Base-by-base conservation (phyloP, 192 early-diverging fungal genomes). In the Podila epicladia region DNA sequence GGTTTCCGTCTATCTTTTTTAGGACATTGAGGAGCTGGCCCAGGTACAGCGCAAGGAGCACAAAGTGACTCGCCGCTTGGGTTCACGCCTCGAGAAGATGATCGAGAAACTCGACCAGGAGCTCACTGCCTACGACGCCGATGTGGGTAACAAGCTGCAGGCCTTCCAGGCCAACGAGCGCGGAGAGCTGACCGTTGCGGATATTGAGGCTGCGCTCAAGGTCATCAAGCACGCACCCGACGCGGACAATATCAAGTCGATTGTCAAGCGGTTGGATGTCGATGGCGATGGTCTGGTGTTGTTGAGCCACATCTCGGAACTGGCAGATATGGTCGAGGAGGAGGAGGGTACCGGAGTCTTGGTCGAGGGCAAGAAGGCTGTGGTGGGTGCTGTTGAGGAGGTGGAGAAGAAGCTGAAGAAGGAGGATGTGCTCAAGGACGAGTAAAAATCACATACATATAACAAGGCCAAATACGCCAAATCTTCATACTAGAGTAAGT, bases 41-140 rank as follows among this genome's bases (percentile, higher is more conserved):
- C 87, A 87, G 58, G 87, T 84, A 28, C 80, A 86, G 65, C 77
- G 75, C 35, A 74, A 89, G 60, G 79, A 89, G 15, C 75, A 88
- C 58, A 91, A 92, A 61, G 83, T 87, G 4, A 84, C 88, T 9
- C 73, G 84, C 49, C 83, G 88, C 31, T 83, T 96, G 67, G 88
- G 91, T 13, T 82, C 84, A 50, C 89, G 89, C 26, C 86, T 96
- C 9, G 92, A 95, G 76, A 94, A 93, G 84, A 94, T 96, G 94
- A 88, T 96, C 66, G 70, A 76, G 58, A 89, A 88, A 67, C 86
- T 96, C 29, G 93, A 94, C 67, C 83, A 84, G 55, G 94, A 96
- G 69, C 65, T 95, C 17, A 74, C 87, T 55, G 88, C 91, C 41
- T 86, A 88, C 63, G 92, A 93, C 67, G 74, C 75, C 1, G 91